Base-by-base conservation (phyloP, 2,329 filamentous ascomycete species). In the Colletotrichum acutatum region DNA sequence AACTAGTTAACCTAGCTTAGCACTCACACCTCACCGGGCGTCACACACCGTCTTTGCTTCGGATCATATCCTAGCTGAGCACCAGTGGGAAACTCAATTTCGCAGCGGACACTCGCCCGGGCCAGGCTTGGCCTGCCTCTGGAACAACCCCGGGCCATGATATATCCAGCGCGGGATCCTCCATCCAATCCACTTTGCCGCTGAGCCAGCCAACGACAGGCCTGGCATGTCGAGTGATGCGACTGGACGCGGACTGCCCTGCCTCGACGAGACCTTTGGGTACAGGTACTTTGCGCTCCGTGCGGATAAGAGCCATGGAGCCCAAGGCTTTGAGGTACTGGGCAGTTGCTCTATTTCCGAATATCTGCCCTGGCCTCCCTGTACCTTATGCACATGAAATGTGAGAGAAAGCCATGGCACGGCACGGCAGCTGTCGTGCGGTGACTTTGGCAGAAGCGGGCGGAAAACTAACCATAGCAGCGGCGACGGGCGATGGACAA, bases 11-110 rank as follows among this genome's bases (percentile, higher is more conserved):
- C 34, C 49, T 65, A 56, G 16, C 62, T 64, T 65, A 14, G 62
- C 52, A 65, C 16, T 46, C 19, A 30, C 26, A 24, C 32, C 62
- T 65, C 19, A 28, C 49, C 32, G 22, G 32, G 34, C 34, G 34
- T 57, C 14, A 24, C 46, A 72, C 60, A 72, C 56, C 66, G 66
- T 73, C 71, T 71, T 59, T 66, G 66, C 67, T 70, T 71, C 71
- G 61, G 66, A 66, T 66, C 66, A 71, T 71, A 66, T 66, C 66
- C 71, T 57, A 71, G 66, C 71, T 73, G 66, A 65, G 61, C 66
- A 32, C 28, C 71, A 70, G 66, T 52, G 37, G 67, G 61, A 73
- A 71, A 73, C 71, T 66, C 71, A 73, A 73, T 71, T 73, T 73
- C 71, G 42, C 67, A 71, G 71, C 67, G 30, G 61, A 71, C 67